Percentiles rank a stretch among this genome's conserved stretches.
phyloP scores from a whole-genome alignment of 2,329 filamentous ascomycete species.

The Apiospora kogelbergensis region DNA sequence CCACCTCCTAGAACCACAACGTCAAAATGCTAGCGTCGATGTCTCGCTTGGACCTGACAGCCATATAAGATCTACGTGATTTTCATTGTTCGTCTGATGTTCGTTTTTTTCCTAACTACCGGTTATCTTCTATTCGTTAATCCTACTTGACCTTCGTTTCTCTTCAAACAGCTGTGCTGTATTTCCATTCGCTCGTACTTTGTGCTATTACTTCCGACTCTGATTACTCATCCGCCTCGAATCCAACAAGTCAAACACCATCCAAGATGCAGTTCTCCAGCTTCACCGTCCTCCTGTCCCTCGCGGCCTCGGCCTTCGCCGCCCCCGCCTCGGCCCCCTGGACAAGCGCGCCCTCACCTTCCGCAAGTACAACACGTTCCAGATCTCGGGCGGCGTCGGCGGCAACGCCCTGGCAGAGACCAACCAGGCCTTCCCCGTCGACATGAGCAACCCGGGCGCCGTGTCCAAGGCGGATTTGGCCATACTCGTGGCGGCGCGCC shows the following conservation, averaged over 20 bases:
- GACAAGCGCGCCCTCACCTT: conserved; percentile 14
- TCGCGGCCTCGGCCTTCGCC: conserved; percentile 11
- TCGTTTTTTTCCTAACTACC: background rate
- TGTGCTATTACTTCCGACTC: background rate
- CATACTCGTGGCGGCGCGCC: conserved; percentile 12
- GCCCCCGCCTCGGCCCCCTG: background rate
- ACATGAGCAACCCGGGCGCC: conserved; percentile 12
- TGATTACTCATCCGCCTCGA: too few relatives aligned
- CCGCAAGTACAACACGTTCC: conserved; percentile 14
- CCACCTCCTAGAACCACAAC: background rate
- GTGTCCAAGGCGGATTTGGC: conserved; percentile 14
- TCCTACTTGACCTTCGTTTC: background rate
- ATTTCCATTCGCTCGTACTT: background rate
- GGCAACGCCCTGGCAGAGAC: conserved; percentile 15
- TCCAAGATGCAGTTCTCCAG: conserved; percentile 15
- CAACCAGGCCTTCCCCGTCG: conserved; percentile 14
- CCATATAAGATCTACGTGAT: background rate
- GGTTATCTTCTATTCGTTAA: background rate
- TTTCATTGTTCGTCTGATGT: background rate
- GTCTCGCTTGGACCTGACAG: background rate
- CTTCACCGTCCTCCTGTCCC: conserved; percentile 11
- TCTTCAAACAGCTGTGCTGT: conserved; percentile 10
- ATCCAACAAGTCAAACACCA: background rate
- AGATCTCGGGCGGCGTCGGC: conserved; percentile 14
- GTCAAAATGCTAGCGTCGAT: background rate